These are phyloP conservation scores for Apiotrichum gamsii DNA, from an alignment of 1,284 basidiomycete species.

Conservation along the genomic window DNA sequence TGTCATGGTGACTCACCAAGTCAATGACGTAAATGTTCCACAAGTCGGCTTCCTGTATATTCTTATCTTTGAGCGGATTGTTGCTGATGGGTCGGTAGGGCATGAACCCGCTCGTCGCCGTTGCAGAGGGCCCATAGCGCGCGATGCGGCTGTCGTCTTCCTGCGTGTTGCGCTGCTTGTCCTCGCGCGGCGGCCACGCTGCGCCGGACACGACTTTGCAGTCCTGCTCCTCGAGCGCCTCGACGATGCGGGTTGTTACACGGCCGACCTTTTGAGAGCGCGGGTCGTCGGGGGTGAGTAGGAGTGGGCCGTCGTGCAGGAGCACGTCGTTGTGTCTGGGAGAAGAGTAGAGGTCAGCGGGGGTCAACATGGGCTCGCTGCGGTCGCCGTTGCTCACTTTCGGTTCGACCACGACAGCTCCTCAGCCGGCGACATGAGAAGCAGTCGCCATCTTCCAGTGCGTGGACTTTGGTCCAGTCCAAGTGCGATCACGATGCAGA, in stretches of 20 bases:
- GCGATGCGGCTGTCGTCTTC: constrained; percentile 14
- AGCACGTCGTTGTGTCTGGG: constrained; percentile 49
- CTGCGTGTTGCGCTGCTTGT: constrained; percentile 30
- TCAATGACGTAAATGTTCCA: constrained; percentile 53
- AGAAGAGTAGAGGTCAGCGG: too few relatives aligned
- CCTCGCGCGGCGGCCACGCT: constrained; percentile 42
- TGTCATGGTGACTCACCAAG: constrained; percentile 34
- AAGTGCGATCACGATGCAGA: constrained; percentile 51
- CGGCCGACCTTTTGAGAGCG: constrained; percentile 43
- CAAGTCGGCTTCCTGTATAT: constrained; percentile 44
- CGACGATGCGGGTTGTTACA: constrained; percentile 41
- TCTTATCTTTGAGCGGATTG: constrained; percentile 48
- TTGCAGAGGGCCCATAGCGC: constrained; percentile 42
- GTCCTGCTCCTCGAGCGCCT: constrained; percentile 47
- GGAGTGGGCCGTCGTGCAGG: constrained; percentile 44
- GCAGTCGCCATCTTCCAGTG: constrained; percentile 51
- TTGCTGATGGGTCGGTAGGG: constrained; percentile 43
- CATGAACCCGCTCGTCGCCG: constrained; percentile 40
- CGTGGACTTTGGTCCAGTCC: constrained; percentile 50
- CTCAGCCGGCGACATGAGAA: constrained; percentile 52
- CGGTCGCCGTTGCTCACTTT: constrained; percentile 35
- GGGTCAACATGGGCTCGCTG: not conserved
- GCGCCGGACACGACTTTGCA: constrained; percentile 45
- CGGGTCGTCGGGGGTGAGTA: constrained; percentile 46
- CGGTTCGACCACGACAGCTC: constrained; percentile 51